Percentiles rank a stretch among this genome's conserved stretches.
Evolutionary conservation across 108 stramenopile genomes (phyloP).

Genomic region (Nannochloropsis salina): DNA sequence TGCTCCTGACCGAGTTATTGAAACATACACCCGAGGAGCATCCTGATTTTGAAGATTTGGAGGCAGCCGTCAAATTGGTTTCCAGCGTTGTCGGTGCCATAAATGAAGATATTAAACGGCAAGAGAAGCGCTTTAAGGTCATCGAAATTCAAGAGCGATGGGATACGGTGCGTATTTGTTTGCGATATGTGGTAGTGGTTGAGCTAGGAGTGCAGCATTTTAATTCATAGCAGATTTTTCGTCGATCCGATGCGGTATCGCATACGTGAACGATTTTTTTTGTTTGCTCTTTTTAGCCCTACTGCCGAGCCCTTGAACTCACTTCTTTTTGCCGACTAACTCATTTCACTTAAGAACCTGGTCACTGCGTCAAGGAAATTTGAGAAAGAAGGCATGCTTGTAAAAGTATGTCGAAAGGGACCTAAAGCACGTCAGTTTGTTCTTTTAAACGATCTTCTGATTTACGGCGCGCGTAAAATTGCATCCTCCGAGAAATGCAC

Average conservation of each 20-base stretch:
- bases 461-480: constrained; percentile 33
- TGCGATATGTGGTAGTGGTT: too few species aligned
- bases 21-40: constrained; percentile 28
- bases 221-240: too few species aligned
- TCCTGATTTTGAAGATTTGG: constrained; percentile 28
- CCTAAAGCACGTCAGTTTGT: constrained; percentile 37
- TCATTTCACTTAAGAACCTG: background rate
- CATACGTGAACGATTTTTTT: too few species aligned
- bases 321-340: background rate
- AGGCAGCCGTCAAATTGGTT: constrained; percentile 15
- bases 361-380: constrained; percentile 23
- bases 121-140: constrained; percentile 18
- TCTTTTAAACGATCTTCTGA: constrained; percentile 48
- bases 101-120: constrained; percentile 25
- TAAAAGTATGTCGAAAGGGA: constrained; percentile 44
- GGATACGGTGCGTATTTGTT: background rate
- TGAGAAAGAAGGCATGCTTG: constrained; percentile 35
- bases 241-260: too few species aligned
- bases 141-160: constrained; percentile 28
- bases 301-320: background rate
- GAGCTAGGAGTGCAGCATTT: too few species aligned
- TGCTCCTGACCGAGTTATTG: constrained; percentile 37
- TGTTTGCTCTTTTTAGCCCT: background rate
- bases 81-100: constrained; percentile 10
- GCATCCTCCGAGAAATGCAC: constrained; percentile 14